Percentiles rank a stretch among this genome's conserved stretches.
These are phyloP conservation scores for Colletotrichum nymphaeae DNA, from an alignment of 2,329 filamentous ascomycete species.

Conservation along the genomic window DNA sequence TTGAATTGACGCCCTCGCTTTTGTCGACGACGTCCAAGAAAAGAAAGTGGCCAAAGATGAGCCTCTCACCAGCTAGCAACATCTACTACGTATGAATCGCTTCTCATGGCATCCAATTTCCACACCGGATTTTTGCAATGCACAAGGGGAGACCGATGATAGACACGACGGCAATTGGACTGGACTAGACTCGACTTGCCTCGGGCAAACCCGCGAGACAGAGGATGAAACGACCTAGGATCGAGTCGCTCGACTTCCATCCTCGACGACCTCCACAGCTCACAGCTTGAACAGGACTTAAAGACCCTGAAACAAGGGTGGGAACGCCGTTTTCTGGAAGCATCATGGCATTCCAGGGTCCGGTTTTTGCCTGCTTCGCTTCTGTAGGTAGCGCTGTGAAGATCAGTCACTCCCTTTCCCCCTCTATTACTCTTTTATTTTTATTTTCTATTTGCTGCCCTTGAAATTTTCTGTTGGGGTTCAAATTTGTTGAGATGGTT, in stretches of 20 bases:
- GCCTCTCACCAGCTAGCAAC: background rate
- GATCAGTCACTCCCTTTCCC: constrained; percentile 3
- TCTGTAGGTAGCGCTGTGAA: constrained; percentile 1
- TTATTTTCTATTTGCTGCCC: background rate
- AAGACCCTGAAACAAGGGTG: constrained; percentile 33
- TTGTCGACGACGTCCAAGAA: background rate
- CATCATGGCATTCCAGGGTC: constrained; percentile 24
- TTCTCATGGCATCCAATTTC: background rate
- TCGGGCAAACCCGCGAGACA: constrained; percentile 32
- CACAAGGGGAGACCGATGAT: background rate
- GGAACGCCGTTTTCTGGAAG: constrained; percentile 33
- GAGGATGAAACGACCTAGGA: constrained; percentile 21
- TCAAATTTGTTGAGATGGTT: constrained; percentile 31
- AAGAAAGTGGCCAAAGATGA: background rate
- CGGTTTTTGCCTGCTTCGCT: constrained; percentile 23
- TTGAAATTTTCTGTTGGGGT: constrained; percentile 35
- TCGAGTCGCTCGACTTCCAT: background rate
- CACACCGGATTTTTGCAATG: background rate
- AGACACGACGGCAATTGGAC: background rate
- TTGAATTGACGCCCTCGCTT: constrained; percentile 28
- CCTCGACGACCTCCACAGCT: background rate
- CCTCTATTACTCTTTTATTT: background rate
- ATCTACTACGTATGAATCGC: background rate
- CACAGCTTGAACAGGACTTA: background rate
- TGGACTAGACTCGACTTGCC: background rate